Percentiles rank a stretch among this genome's conserved stretches.
phyloP scores from a whole-genome alignment of 2,329 filamentous ascomycete species.

The Colletotrichum australisinense region DNA sequence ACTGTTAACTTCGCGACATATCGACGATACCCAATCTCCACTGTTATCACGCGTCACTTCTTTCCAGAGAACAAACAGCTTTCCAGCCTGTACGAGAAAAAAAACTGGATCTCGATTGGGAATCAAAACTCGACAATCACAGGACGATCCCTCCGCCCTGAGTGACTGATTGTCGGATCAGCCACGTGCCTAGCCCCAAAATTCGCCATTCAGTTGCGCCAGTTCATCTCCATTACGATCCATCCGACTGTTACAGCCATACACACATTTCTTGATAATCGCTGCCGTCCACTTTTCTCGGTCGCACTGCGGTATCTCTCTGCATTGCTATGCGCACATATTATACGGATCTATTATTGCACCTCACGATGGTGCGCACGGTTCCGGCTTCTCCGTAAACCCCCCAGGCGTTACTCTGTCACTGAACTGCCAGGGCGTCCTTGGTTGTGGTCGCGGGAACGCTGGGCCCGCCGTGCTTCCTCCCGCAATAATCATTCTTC shows the following conservation, averaged over 20 bases:
- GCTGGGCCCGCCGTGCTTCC: not conserved
- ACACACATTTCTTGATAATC: conserved; percentile 1
- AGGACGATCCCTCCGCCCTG: not conserved
- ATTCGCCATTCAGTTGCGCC: not conserved
- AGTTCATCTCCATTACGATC: conserved; percentile 1
- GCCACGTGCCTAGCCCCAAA: conserved; percentile 1
- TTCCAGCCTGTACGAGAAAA: not conserved
- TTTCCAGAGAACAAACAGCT: not conserved
- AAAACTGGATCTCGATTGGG: not conserved
- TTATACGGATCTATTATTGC: not conserved
- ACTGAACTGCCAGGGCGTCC: not conserved
- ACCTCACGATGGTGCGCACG: conserved; percentile 10
- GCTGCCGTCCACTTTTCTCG: conserved; percentile 25
- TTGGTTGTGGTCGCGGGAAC: not conserved
- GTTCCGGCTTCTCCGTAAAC: not conserved
- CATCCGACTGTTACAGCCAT: not conserved
- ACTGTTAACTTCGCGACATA: not conserved
- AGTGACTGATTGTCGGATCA: not conserved
- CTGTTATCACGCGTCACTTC: conserved; percentile 7
- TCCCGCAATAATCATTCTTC: conserved; percentile 12
- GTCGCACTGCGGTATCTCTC: conserved; percentile 27
- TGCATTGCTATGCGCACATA: conserved; percentile 16
- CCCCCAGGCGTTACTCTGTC: not conserved
- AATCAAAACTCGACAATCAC: not conserved
- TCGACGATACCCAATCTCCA: conserved; percentile 7